Conservation (phyloP, 2,329 filamentous ascomycete genomes). For the Drechslerella coelobrocha region DNA sequence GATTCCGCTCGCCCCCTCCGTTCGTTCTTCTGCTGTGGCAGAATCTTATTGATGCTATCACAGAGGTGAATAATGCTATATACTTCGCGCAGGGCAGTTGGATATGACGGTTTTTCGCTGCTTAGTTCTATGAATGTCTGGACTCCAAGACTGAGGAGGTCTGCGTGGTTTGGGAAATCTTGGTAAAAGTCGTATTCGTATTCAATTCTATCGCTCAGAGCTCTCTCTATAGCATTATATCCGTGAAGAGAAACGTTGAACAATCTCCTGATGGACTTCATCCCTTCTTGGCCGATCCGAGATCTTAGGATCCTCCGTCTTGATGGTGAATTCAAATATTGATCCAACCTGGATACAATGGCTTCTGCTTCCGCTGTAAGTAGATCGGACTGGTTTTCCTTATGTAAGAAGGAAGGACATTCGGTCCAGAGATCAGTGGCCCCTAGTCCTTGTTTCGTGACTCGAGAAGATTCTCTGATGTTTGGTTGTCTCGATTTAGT, state of each 20-base stretch:
- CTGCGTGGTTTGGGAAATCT: slow-evolving; percentile 36
- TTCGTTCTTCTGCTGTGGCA: slow-evolving; percentile 29
- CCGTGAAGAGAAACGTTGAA: slow-evolving; percentile 40
- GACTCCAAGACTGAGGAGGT: slow-evolving; percentile 35
- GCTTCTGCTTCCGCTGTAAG: slow-evolving; percentile 23
- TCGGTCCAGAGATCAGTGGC: not conserved
- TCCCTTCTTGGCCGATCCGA: slow-evolving; percentile 36
- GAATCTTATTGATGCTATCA: slow-evolving; percentile 42
- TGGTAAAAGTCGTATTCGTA: slow-evolving; percentile 43
- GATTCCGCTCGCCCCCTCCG: slow-evolving; percentile 25
- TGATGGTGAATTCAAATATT: slow-evolving; percentile 34
- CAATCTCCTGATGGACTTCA: slow-evolving; percentile 38
- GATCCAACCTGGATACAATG: slow-evolving; percentile 26
- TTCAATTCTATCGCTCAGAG: slow-evolving; percentile 16
- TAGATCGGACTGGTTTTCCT: not conserved
- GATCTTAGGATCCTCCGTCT: slow-evolving; percentile 33
- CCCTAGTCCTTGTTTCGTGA: not conserved
- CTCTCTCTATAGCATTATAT: slow-evolving; percentile 40
- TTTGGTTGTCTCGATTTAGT: not conserved
- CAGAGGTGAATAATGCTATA: slow-evolving; percentile 45
- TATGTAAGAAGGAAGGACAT: not conserved
- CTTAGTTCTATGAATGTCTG: slow-evolving; percentile 45
- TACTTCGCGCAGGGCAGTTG: slow-evolving; percentile 31
- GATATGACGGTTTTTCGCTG: slow-evolving; percentile 41
- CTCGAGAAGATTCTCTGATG: not conserved